A percentile compares a stretch with the other conserved stretches of the same genome.
Conservation (phyloP, 1,284 basidiomycete species). For the Ustilago bromivora region DNA sequence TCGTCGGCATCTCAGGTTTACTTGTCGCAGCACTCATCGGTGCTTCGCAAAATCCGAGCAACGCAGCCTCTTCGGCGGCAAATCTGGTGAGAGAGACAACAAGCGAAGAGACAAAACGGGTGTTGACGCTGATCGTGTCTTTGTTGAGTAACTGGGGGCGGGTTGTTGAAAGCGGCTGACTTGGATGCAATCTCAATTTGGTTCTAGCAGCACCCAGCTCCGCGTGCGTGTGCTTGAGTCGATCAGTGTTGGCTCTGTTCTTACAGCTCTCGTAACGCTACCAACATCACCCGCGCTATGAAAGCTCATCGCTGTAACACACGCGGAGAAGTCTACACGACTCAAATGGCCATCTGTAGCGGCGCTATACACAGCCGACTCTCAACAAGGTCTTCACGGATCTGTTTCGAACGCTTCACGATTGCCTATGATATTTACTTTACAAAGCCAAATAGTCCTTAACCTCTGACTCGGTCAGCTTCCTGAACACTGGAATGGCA, state of each 20-base stretch:
- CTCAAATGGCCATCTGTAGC: no score
- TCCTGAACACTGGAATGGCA: slow-evolving; percentile 61
- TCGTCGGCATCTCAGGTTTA: slow-evolving; percentile 43
- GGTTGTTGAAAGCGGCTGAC: slow-evolving; percentile 16
- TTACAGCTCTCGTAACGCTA: no score
- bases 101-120: slow-evolving; percentile 24
- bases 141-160: slow-evolving; percentile 34
- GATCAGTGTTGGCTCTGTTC: no score
- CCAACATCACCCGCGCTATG: no score
- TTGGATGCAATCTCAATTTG: not conserved
- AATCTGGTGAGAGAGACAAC: not conserved
- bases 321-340: no score
- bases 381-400: no score
- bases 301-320: no score
- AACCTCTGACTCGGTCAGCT: slow-evolving; percentile 61
- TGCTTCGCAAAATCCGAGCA: slow-evolving; percentile 8
- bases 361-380: no score
- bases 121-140: slow-evolving; percentile 35
- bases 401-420: no score
- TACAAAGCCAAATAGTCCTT: slow-evolving; percentile 61
- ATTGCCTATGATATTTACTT: not conserved
- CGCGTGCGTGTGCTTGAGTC: not conserved
- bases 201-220: not conserved
- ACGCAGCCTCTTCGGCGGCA: not conserved
- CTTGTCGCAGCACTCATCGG: slow-evolving; percentile 37